Conservation (phyloP, 2,329 filamentous ascomycete genomes). For the Neopestalotiopsis rosae region DNA sequence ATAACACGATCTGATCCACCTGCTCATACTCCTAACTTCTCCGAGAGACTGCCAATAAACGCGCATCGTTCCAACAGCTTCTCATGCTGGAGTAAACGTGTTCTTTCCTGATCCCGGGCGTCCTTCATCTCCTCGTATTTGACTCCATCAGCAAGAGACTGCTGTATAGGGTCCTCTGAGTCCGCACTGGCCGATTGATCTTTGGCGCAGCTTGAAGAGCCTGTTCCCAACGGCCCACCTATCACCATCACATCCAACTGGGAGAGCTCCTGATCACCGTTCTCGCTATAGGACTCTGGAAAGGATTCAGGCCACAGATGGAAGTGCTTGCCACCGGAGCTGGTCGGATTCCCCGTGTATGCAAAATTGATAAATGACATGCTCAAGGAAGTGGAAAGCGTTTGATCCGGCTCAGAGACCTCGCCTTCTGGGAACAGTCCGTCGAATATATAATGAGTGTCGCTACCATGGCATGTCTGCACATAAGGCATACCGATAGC, state of each 20-base stretch:
- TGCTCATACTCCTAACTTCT: neutral
- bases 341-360: neutral
- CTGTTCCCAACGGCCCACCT: neutral
- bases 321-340: neutral
- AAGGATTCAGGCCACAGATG: neutral
- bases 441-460: neutral
- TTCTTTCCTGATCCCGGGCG: neutral
- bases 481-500: slow-evolving; percentile 16
- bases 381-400: neutral
- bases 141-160: neutral
- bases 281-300: neutral
- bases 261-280: neutral
- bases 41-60: neutral
- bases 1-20: too few species aligned
- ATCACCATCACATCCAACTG: neutral
- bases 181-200: neutral
- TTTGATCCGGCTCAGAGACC: neutral
- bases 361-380: neutral
- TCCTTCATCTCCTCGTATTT: neutral
- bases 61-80: neutral
- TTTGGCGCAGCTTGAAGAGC: neutral
- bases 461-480: slow-evolving; percentile 6
- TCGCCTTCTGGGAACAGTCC: neutral
- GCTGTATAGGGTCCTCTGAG: neutral
- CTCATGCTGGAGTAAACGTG: neutral